A percentile compares a stretch with the other conserved stretches of the same genome.
These are phyloP conservation scores for Sanghuangporus sanghuang DNA, from an alignment of 1,284 basidiomycete genomes.

Conservation along the genomic window DNA sequence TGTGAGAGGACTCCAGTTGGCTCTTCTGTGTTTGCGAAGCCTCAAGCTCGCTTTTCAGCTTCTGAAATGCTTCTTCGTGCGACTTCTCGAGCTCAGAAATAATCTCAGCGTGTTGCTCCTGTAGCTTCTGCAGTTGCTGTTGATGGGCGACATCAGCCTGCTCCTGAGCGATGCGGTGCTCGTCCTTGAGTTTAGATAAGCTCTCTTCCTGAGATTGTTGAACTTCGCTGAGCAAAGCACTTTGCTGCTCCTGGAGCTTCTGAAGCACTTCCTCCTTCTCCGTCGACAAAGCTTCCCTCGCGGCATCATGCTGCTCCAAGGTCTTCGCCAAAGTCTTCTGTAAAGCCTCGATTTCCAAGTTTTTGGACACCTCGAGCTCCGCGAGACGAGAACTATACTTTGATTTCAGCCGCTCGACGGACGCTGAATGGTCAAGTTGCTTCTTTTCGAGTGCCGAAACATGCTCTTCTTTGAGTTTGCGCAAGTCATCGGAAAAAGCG, in stretches of 20 bases:
- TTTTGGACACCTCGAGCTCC: slow-evolving; percentile 30
- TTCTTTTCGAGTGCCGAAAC: slow-evolving; percentile 43
- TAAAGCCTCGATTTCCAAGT: slow-evolving; percentile 40
- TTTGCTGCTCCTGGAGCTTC: slow-evolving; percentile 51
- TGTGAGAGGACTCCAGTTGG: slow-evolving; percentile 11
- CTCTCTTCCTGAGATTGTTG: slow-evolving; percentile 52
- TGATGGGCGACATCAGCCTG: slow-evolving; percentile 30
- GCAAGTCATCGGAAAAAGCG: slow-evolving; percentile 55
- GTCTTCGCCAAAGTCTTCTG: slow-evolving; percentile 28
- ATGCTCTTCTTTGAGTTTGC: slow-evolving; percentile 60
- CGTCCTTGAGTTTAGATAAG: slow-evolving; percentile 36
- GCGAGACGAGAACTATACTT: slow-evolving; percentile 36
- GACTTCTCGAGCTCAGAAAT: slow-evolving; percentile 43
- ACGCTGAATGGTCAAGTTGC: slow-evolving; percentile 50
- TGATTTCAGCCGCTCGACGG: slow-evolving; percentile 36
- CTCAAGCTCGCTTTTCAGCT: slow-evolving; percentile 20
- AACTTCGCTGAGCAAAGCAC: slow-evolving; percentile 46
- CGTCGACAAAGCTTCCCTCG: slow-evolving; percentile 36
- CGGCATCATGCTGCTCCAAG: slow-evolving; percentile 38
- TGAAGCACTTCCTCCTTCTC: slow-evolving; percentile 49
- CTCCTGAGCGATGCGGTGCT: slow-evolving; percentile 16
- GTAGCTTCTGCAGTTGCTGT: slow-evolving; percentile 39
- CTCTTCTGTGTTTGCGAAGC: slow-evolving; percentile 21
- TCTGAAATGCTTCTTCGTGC: slow-evolving; percentile 49
- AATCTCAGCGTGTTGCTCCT: slow-evolving; percentile 51